These are phyloP conservation scores for Sporobolomyces roseus DNA, from an alignment of 768 basidiomycete species.

Conservation along the genomic window DNA sequence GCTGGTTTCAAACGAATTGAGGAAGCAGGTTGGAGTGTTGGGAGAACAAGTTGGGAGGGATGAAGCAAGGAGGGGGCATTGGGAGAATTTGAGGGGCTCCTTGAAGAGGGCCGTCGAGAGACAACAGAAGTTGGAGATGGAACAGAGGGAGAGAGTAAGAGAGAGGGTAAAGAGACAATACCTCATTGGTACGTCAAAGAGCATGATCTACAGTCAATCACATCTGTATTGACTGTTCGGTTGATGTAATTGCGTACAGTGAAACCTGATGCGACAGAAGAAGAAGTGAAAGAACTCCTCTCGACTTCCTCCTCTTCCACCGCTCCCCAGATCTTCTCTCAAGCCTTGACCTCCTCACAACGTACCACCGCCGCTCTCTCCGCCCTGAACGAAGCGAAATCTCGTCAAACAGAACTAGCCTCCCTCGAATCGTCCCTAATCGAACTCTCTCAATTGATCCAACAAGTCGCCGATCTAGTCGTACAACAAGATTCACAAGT, in stretches of 20 bases:
- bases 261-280: slow-evolving; percentile 25
- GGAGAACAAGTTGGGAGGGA: slow-evolving; percentile 15
- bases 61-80: slow-evolving; percentile 25
- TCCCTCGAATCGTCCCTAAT: slow-evolving; percentile 15
- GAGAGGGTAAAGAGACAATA: slow-evolving; percentile 29
- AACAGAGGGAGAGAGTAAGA: slow-evolving; percentile 15
- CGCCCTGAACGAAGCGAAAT: slow-evolving; percentile 16
- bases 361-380: slow-evolving; percentile 7
- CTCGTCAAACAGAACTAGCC: not conserved
- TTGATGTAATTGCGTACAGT: slow-evolving; percentile 4
- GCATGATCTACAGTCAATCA: not conserved
- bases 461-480: slow-evolving; percentile 35
- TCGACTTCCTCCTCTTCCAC: not conserved
- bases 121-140: slow-evolving; percentile 21
- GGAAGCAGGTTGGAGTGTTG: not conserved
- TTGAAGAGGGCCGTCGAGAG: slow-evolving; percentile 17
- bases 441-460: slow-evolving; percentile 24
- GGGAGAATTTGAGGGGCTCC: slow-evolving; percentile 25
- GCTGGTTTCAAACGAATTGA: not conserved
- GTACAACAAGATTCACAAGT: slow-evolving; percentile 15
- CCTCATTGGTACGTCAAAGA: slow-evolving; percentile 14
- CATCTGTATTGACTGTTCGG: not conserved
- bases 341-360: not conserved
- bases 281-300: slow-evolving; percentile 17
- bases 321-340: slow-evolving; percentile 18